Base-by-base conservation (phyloP, 495 filamentous ascomycete species). In the Daldinia decipiens region DNA sequence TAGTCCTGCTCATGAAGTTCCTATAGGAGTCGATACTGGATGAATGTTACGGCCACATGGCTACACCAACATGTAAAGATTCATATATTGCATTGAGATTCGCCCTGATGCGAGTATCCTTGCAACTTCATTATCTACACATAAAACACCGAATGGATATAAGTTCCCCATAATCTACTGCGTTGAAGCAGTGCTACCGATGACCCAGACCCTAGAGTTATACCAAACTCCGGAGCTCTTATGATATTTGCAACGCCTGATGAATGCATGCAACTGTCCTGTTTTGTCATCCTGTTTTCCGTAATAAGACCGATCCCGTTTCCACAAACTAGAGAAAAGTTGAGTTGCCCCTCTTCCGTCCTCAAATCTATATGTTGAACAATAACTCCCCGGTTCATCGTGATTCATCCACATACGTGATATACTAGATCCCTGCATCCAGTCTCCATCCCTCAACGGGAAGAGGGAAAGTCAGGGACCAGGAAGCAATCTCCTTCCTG, bases 381-480 rank as follows among this genome's bases (percentile, higher is more conserved):
- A 65, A 52, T 70, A 65, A 75, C 57, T 59, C 59, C 65, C 67
- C 67, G 43, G 19, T 27, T 57, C 62, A 24, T 64, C 59, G 58
- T 62, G 45, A 55, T 40, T 65, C 65, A 67, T 63, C 54, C 50
- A 29, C 67, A 66, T 59, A 36, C 11, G 50, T 64, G 15, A 53
- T 54, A 51, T n/a, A 51, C 81, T 82, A 85, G 67, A 84, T 72
- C 47, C 82, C 82, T 24, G 83, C 82, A 74, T 86, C 82, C 45
- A 76, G 64, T 73, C 86, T 79, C 86, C 86, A 88, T 72, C 86
- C 86, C 83, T 88, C 87, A 62, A 98, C 91, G 58, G 95, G 95
- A 50, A 99, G 89, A 74, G 95, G 95, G 92, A 97, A 98, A 57
- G 89, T 89, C 78, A 87, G 86, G 78, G 93, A 93, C 96, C 96